Evolutionary conservation across 2,329 filamentous ascomycete genomes (phyloP).

Genomic region (Fonsecaea multimorphosa): DNA sequence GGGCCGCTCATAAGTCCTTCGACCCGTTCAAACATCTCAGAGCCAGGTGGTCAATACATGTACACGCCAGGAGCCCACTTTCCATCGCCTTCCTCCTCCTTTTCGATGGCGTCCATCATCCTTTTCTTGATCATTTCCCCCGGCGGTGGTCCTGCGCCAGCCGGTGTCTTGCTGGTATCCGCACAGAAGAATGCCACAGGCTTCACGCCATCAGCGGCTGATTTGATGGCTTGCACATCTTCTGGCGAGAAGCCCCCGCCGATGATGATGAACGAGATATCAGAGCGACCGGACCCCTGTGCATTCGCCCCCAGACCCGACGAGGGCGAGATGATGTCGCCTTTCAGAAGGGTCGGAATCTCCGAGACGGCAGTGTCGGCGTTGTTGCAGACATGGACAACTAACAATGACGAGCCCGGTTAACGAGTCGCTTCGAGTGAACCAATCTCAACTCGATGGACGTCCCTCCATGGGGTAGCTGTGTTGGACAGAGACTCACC

Average conservation of each 20-base stretch:
- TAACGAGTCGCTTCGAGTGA: background rate
- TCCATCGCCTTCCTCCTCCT: constrained; percentile 22
- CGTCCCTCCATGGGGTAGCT: background rate
- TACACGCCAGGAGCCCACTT: constrained; percentile 30
- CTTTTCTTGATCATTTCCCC: constrained; percentile 32
- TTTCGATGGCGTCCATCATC: constrained; percentile 28
- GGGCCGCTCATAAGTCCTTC: background rate
- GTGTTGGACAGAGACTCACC: constrained; percentile 14
- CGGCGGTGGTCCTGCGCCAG: constrained; percentile 24
- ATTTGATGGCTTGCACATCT: constrained; percentile 28
- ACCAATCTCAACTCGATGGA: background rate
- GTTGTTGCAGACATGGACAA: constrained; percentile 29
- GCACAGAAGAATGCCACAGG: constrained; percentile 30
- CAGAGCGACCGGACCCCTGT: constrained; percentile 13
- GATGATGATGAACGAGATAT: constrained; percentile 30
- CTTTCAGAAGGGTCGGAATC: constrained; percentile 32
- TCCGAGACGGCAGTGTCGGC: constrained; percentile 27
- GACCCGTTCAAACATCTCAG: background rate
- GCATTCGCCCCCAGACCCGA: constrained; percentile 30
- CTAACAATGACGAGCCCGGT: constrained; percentile 13
- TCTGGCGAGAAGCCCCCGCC: constrained; percentile 27
- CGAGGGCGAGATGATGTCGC: constrained; percentile 20
- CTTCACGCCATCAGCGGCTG: constrained; percentile 24
- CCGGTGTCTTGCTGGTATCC: constrained; percentile 27
- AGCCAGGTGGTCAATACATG: constrained; percentile 23